phyloP scores from a whole-genome alignment of 805 yeast species.

The Lipomyces orientalis region DNA sequence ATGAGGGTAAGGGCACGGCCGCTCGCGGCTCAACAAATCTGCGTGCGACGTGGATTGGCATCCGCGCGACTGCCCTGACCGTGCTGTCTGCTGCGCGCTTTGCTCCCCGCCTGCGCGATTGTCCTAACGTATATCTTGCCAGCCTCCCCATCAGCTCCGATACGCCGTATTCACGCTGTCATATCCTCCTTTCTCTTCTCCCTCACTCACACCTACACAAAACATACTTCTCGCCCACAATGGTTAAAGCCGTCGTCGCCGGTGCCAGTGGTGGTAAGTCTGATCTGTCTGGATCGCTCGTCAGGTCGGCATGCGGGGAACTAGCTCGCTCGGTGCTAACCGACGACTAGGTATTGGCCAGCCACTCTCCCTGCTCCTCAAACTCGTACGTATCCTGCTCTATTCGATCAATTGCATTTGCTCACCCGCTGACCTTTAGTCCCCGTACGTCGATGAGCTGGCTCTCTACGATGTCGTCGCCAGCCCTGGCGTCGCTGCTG shows the following conservation, averaged over 20 bases:
- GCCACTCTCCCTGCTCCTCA: slow-evolving; percentile 81
- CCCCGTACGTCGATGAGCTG: slow-evolving; percentile 64
- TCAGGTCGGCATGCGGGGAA: not conserved
- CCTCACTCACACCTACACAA: not conserved
- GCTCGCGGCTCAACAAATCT: not conserved
- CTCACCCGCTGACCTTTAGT: slow-evolving; percentile 37
- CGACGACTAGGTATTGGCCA: slow-evolving; percentile 75
- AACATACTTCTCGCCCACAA: slow-evolving; percentile 20
- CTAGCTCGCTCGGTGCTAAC: not conserved
- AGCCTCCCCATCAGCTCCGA: not conserved
- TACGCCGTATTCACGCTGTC: not conserved
- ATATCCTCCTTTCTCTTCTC: not conserved
- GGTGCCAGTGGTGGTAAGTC: slow-evolving; percentile 60
- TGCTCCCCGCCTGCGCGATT: not conserved
- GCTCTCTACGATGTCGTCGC: slow-evolving; percentile 85
- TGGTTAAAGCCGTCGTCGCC: slow-evolving; percentile 58
- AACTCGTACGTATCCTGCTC: slow-evolving; percentile 49
- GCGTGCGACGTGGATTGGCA: not conserved
- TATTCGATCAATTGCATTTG: not conserved
- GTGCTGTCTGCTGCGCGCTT: not conserved
- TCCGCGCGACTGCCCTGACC: not conserved
- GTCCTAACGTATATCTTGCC: not conserved
- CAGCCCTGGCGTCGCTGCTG: slow-evolving; percentile 87
- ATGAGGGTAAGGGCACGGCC: not conserved
- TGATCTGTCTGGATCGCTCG: not conserved